Evolutionary conservation across 306 rosid species (phyloP).

Genomic region (Castanea mollissima): DNA sequence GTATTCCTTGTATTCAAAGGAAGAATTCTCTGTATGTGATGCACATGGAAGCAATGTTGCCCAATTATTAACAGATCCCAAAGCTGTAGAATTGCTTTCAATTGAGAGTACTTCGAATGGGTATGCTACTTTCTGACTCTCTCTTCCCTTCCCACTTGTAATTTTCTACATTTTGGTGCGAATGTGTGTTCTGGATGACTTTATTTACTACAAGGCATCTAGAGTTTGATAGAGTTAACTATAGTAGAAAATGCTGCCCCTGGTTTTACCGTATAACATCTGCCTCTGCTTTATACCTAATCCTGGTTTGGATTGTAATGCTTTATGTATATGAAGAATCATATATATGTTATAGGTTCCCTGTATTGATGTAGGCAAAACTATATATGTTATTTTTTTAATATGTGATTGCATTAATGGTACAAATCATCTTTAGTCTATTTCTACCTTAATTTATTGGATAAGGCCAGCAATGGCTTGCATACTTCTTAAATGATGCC

Average conservation of each 20-base stretch:
- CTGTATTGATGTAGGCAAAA: too few relatives aligned
- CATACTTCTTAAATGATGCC: too few relatives aligned
- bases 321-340: too few relatives aligned
- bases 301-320: too few relatives aligned
- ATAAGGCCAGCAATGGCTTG: too few relatives aligned
- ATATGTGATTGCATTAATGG: too few relatives aligned
- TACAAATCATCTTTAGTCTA: too few relatives aligned
- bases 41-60: slow-evolving; percentile 26
- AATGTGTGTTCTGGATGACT: background rate
- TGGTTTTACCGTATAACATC: background rate
- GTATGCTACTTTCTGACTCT: slow-evolving; percentile 38
- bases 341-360: too few relatives aligned
- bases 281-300: too few relatives aligned
- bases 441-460: too few relatives aligned
- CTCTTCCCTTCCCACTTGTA: background rate
- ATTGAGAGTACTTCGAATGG: slow-evolving; percentile 23
- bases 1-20: slow-evolving; percentile 35
- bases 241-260: background rate
- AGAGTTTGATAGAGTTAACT: background rate
- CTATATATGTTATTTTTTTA: too few relatives aligned
- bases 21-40: slow-evolving; percentile 8
- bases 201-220: background rate
- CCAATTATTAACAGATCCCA: slow-evolving; percentile 17
- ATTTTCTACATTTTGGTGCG: background rate
- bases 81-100: slow-evolving; percentile 27